These are phyloP conservation scores for Mesembryanthemum crystallinum DNA, from an alignment of 148 eudicot genomes.

Conservation along the genomic window DNA sequence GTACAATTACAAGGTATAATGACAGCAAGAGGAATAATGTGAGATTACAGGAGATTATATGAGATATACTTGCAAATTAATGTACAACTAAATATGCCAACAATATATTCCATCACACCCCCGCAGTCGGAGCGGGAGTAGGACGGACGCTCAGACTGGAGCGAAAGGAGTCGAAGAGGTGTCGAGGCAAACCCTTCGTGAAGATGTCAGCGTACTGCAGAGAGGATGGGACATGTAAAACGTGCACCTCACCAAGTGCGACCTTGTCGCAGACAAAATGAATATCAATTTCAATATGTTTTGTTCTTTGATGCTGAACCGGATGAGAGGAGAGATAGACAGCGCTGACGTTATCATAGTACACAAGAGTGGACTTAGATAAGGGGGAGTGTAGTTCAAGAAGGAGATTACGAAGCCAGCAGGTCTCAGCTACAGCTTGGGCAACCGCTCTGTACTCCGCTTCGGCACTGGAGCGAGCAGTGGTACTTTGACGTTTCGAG, in stretches of 20 bases:
- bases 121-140: neutral
- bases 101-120: neutral
- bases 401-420: neutral
- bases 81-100: too few relatives aligned
- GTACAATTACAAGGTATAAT: too few relatives aligned
- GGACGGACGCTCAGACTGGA: neutral
- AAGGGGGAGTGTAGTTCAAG: neutral
- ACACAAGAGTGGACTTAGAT: neutral
- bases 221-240: neutral
- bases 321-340: neutral
- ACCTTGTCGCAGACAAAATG: neutral
- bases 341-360: neutral
- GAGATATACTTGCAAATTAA: too few relatives aligned
- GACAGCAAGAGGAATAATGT: too few relatives aligned
- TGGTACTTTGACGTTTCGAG: too few relatives aligned
- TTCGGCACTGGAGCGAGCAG: too few relatives aligned
- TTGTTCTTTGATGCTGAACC: neutral
- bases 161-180: neutral
- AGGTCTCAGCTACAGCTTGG: neutral
- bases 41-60: too few relatives aligned
- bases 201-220: neutral
- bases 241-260: neutral
- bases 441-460: too few relatives aligned
- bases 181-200: neutral
- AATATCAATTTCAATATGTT: neutral